These are phyloP conservation scores for Kickxella alabastrina DNA, from an alignment of 192 early-diverging fungal species.

Conservation along the genomic window DNA sequence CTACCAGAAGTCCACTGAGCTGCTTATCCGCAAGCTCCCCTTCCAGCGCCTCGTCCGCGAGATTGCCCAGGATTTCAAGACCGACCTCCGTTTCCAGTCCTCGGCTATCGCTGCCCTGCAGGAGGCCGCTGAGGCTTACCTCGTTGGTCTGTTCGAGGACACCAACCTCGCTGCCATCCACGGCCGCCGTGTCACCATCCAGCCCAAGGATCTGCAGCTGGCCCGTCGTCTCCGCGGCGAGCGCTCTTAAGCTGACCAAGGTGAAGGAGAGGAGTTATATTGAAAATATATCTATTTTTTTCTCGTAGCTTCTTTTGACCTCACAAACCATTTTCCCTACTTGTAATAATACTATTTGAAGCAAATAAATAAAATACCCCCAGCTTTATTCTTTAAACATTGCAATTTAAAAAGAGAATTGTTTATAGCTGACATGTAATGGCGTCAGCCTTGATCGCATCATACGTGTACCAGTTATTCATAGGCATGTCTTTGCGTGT, in stretches of 20 bases:
- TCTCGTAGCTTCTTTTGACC: not conserved
- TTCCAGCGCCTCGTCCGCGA: slow-evolving; percentile 97
- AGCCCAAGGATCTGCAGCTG: slow-evolving; percentile 99
- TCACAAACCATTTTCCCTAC: not conserved
- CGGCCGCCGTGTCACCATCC: slow-evolving; percentile 99
- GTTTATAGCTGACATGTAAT: slow-evolving; percentile 19
- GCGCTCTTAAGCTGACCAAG: slow-evolving; percentile 59
- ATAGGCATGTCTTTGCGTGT: slow-evolving; percentile 78
- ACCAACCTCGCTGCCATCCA: slow-evolving; percentile 99
- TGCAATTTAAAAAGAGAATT: not conserved
- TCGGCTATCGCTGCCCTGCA: slow-evolving; percentile 98
- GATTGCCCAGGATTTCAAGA: slow-evolving; percentile 99
- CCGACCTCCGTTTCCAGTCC: slow-evolving; percentile 97
- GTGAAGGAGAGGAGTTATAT: slow-evolving; percentile 1
- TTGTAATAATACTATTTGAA: slow-evolving; percentile 14
- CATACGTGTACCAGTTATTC: slow-evolving; percentile 75
- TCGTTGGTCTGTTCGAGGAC: slow-evolving; percentile 90
- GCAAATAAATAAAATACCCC: too few species aligned
- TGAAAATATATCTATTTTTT: not conserved
- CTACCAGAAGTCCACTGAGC: slow-evolving; percentile 94
- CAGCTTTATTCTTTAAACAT: too few species aligned
- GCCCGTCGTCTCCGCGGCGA: slow-evolving; percentile 93
- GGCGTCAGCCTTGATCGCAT: slow-evolving; percentile 58
- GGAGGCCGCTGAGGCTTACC: slow-evolving; percentile 95
- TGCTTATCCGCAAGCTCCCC: slow-evolving; percentile 87